Conservation (phyloP, 345 rosid species). For the Citrus reticulata region DNA sequence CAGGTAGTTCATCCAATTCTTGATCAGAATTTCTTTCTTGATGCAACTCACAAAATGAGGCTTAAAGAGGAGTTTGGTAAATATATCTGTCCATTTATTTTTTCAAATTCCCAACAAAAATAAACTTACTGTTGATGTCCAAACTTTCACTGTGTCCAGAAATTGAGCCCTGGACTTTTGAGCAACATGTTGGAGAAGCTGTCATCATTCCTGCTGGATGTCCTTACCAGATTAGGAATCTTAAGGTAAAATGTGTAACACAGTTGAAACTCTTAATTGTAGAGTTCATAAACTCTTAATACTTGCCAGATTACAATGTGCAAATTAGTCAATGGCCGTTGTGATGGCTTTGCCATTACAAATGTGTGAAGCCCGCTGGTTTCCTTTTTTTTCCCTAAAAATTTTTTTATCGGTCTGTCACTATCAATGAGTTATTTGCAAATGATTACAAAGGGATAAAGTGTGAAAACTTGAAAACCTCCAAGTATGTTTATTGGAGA, state of each 20-base stretch:
- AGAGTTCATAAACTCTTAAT: neutral
- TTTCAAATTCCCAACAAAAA: neutral
- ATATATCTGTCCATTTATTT: conserved; percentile 13
- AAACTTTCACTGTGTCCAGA: conserved; percentile 36
- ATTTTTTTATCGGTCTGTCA: neutral
- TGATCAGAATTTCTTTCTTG: conserved; percentile 83
- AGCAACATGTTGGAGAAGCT: conserved; percentile 95
- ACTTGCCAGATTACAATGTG: neutral
- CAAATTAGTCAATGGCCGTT: neutral
- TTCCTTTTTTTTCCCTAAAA: neutral
- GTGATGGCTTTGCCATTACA: neutral
- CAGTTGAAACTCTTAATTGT: neutral
- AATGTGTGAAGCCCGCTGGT: neutral
- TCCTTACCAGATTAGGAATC: conserved; percentile 83
- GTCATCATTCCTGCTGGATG: conserved; percentile 91
- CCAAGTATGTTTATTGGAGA: neutral
- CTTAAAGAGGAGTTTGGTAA: conserved; percentile 88
- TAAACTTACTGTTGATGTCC: neutral
- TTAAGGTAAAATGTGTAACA: conserved; percentile 46
- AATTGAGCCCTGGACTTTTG: conserved; percentile 90
- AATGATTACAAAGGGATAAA: neutral
- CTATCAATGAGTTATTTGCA: neutral
- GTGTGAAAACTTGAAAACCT: neutral
- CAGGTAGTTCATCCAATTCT: conserved; percentile 81
- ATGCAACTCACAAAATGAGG: conserved; percentile 62